Evolutionary conservation across 164 flowering plant species (phyloP), one percentile per base, ranked within the genome.

Genomic region (Vitis vinifera): DNA sequence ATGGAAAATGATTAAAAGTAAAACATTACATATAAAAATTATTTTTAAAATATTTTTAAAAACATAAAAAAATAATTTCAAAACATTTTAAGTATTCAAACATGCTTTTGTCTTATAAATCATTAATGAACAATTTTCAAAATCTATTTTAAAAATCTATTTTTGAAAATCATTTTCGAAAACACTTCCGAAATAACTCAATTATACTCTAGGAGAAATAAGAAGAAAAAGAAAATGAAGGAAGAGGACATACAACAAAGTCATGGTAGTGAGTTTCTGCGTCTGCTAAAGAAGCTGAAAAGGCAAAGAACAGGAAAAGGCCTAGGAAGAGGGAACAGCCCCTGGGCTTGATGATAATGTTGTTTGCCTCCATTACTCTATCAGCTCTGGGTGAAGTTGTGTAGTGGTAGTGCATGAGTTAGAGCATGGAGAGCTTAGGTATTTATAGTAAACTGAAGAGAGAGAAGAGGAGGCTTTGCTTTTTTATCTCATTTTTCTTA

Each of bases 221-320:
- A 50, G 23, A 49, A 49, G 13, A 15, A 52, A 17, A 9, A 52
- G 15, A 71, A 55, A 13, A 65, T 10, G 19, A 17, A 9, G 47
- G 19, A 17, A 9, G 47, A 70, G 47, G 16, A 68, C 89, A 6
- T 87, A 87, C 90, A 50, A 75, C 71, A 72, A 87, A 87, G 4
- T 76, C 74, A 73, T 83, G 80, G 84, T 72, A 68, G 65, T 83
- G 85, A 66, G 62, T 75, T 78, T 82, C 82, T 47, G 86, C 80
- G 61, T 17, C 48, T 14, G 78, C 64, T 8, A 73, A 72, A 10
- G 75, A 69, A 60, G 79, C 62, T 6, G 73, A 52, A 10, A 67
- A 72, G 29, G 73, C 62, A 4, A 73, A 51, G 56, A 74, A n/a
- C 57, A 75, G 31, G 10, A 69, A 19, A 27, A 77, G 51, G 55